These are phyloP conservation scores for Metarhizium guizhouense DNA, from an alignment of 2,329 filamentous ascomycete genomes.

Conservation along the genomic window DNA sequence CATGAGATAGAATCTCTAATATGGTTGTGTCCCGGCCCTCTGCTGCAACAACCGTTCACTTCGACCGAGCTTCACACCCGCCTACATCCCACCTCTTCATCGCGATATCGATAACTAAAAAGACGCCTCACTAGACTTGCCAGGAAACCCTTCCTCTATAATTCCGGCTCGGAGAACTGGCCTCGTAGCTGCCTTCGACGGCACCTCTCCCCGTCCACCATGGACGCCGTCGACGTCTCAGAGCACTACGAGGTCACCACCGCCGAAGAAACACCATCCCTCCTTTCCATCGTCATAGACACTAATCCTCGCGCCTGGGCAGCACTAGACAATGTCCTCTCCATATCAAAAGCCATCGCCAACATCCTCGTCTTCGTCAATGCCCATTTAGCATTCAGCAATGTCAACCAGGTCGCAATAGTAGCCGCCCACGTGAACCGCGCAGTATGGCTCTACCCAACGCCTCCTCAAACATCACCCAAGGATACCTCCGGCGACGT, in stretches of 20 bases:
- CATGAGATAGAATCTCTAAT: background rate
- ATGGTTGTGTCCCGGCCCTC: background rate
- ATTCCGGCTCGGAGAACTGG: slow-evolving; percentile 5
- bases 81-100: background rate
- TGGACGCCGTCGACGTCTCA: slow-evolving; percentile 48
- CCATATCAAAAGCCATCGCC: slow-evolving; percentile 76
- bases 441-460: slow-evolving; percentile 83
- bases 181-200: slow-evolving; percentile 24
- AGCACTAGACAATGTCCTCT: slow-evolving; percentile 61
- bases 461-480: slow-evolving; percentile 22
- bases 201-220: slow-evolving; percentile 21
- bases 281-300: slow-evolving; percentile 86
- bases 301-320: slow-evolving; percentile 95
- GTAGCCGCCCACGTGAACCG: slow-evolving; percentile 83
- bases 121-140: background rate
- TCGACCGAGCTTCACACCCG: background rate
- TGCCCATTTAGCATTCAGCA: slow-evolving; percentile 88
- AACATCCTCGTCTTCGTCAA: slow-evolving; percentile 94
- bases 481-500: slow-evolving; percentile 39
- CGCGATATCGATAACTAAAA: background rate
- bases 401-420: slow-evolving; percentile 85
- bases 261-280: slow-evolving; percentile 59
- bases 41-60: background rate
- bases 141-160: background rate
- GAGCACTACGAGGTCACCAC: slow-evolving; percentile 50